Percentiles rank a stretch among this genome's conserved stretches.
Evolutionary conservation across 371 early-diverging fungal genomes (phyloP).

Genomic region (Blakeslea trispora): DNA sequence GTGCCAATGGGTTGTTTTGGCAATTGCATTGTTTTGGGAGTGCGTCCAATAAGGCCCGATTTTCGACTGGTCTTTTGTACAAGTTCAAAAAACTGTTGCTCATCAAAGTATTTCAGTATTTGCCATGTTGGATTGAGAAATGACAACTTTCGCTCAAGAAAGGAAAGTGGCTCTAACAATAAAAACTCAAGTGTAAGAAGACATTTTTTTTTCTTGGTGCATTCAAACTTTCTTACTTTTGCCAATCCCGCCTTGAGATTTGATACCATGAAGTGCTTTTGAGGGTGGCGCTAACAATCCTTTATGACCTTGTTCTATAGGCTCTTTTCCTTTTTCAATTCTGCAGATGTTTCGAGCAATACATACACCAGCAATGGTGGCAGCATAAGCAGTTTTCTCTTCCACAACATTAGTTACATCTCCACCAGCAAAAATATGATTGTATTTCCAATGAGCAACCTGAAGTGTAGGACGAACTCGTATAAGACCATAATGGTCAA

Average conservation of each 20-base stretch:
- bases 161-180: slow-evolving; percentile 21
- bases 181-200: background rate
- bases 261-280: slow-evolving; percentile 44
- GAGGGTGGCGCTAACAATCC: slow-evolving; percentile 40
- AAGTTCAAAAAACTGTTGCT: slow-evolving; percentile 35
- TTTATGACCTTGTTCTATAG: slow-evolving; percentile 43
- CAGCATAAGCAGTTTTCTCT: slow-evolving; percentile 65
- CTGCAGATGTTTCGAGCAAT: slow-evolving; percentile 55
- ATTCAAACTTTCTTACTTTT: slow-evolving; percentile 33
- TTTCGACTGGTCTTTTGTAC: slow-evolving; percentile 25
- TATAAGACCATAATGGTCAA: slow-evolving; percentile 45
- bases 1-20: slow-evolving; percentile 1
- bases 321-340: slow-evolving; percentile 45
- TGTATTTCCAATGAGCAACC: slow-evolving; percentile 55
- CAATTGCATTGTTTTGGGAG: slow-evolving; percentile 16
- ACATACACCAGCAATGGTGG: slow-evolving; percentile 54
- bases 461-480: slow-evolving; percentile 64
- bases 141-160: slow-evolving; percentile 29
- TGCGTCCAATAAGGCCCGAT: slow-evolving; percentile 19
- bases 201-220: background rate
- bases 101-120: slow-evolving; percentile 38
- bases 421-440: slow-evolving; percentile 69
- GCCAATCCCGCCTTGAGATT: slow-evolving; percentile 47
- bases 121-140: slow-evolving; percentile 41
- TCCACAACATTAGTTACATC: slow-evolving; percentile 64